Base-by-base conservation (phyloP, 257 asterid species). In the Lithospermum erythrorhizon region DNA sequence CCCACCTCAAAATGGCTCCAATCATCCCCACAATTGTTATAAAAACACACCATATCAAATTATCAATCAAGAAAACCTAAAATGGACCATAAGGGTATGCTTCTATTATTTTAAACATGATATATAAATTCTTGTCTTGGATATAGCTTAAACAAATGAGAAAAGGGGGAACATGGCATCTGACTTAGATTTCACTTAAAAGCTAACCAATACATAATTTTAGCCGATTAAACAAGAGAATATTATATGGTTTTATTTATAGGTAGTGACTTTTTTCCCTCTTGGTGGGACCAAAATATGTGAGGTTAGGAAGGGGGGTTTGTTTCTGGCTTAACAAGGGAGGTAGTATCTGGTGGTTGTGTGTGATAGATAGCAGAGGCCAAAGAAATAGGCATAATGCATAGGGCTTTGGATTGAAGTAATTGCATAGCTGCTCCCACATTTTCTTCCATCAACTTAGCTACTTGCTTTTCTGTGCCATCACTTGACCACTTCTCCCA, bases 401-500 rank as follows among this genome's bases (percentile, higher is more conserved):
- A 93, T 30, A 89, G 97, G 29, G 94, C 97, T 74, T 89, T 89
- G 53, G 99, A 93, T 69, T 93, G 99, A 67, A 93, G 97, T 62
- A 93, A 78, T 54, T 93, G 97, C 99, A 93, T 89, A 6, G 99
- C 99, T 6, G 97, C 87, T 29, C 97, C 99, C 0, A 89, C 89
- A 54, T 93, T 93, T 78, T 93, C 99, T 78, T 93, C 97, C 99
- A 93, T 93, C 21, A 93, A 96, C 80, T 86, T 89, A 27, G 97
- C 97, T 0, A 93, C 99, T 59, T 93, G 97, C 37, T 89, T 71
- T 75, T 93, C 99, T 27, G 99, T 93, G 56, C 99, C 99, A 66
- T 93, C 99, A 61, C 73, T 86, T 21, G 99, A 93, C 99, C 99
- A 93, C 75, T 86, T 93, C 74, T 93, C 99, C 99, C 99, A 89